These are phyloP conservation scores for Ceraceosorus guamensis DNA, from an alignment of 1,284 basidiomycete species.

Conservation along the genomic window DNA sequence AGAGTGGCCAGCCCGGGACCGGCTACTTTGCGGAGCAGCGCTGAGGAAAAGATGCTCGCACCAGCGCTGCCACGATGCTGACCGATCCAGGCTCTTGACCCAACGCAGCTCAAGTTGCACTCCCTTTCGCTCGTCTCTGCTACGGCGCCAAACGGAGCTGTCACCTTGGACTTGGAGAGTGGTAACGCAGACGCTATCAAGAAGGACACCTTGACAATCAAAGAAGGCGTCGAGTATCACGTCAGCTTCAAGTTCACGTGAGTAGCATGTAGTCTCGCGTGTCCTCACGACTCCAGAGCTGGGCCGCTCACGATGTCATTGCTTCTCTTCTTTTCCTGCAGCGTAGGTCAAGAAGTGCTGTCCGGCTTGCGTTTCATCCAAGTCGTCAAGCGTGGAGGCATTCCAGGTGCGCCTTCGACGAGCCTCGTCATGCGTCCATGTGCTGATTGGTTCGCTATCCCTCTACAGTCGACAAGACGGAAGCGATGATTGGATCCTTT, in stretches of 20 bases:
- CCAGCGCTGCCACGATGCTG: neutral
- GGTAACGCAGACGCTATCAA: constrained; percentile 52
- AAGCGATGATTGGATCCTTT: constrained; percentile 84
- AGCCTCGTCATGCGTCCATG: neutral
- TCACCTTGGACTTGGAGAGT: constrained; percentile 53
- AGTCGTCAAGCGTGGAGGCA: constrained; percentile 66
- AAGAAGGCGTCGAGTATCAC: constrained; percentile 60
- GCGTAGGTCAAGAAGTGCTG: constrained; percentile 67
- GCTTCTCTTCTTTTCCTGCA: constrained; percentile 1
- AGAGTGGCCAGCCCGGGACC: too few species aligned
- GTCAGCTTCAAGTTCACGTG: constrained; percentile 75
- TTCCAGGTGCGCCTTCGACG: constrained; percentile 48
- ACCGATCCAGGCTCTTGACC: neutral
- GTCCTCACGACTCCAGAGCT: neutral
- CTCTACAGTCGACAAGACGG: constrained; percentile 68
- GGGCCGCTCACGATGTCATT: neutral
- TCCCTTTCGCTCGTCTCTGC: constrained; percentile 52
- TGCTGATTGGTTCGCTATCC: constrained; percentile 1
- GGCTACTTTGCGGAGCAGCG: constrained; percentile 40
- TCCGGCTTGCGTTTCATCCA: constrained; percentile 73
- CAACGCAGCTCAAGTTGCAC: constrained; percentile 29
- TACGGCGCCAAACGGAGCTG: constrained; percentile 45
- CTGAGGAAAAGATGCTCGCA: constrained; percentile 8
- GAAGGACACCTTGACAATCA: constrained; percentile 58
- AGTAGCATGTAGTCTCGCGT: constrained; percentile 2